Evolutionary conservation across 768 basidiomycete genomes (phyloP).

Genomic region (Auricularia sp.): DNA sequence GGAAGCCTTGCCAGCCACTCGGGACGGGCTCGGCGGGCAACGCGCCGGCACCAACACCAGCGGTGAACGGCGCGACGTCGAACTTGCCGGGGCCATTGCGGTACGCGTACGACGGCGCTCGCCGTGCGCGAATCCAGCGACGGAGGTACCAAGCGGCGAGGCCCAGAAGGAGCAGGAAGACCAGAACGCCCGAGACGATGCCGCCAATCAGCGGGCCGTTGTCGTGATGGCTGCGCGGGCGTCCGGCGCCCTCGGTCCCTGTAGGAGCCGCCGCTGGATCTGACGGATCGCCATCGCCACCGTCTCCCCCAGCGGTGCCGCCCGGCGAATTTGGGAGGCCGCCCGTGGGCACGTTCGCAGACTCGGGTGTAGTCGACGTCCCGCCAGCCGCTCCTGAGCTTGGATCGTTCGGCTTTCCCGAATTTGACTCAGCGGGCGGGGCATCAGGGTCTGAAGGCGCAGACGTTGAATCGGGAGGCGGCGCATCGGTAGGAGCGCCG

Average conservation of each 20-base stretch:
- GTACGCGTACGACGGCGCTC: neutral
- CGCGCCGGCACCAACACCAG: too few relatives aligned
- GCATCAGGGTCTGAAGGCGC: too few relatives aligned
- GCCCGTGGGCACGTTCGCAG: neutral
- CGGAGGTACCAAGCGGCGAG: neutral
- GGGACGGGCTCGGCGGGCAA: too few relatives aligned
- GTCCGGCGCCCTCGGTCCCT: neutral
- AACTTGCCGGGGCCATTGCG: neutral
- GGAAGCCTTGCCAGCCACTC: too few relatives aligned
- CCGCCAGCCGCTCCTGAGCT: too few relatives aligned
- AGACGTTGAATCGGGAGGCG: too few relatives aligned
- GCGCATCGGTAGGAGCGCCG: too few relatives aligned
- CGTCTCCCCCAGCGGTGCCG: too few relatives aligned
- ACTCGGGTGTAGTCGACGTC: neutral
- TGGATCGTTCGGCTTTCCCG: too few relatives aligned
- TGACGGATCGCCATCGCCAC: neutral
- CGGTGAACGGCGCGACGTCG: too few relatives aligned
- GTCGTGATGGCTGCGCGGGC: neutral
- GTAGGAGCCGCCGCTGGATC: neutral
- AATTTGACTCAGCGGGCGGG: too few relatives aligned
- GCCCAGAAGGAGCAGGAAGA: neutral
- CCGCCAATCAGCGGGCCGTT: neutral
- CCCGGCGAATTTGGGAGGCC: neutral
- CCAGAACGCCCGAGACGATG: neutral
- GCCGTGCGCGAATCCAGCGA: neutral